Evolutionary conservation across 257 asterid species (phyloP).

Genomic region (Craterostigma plantagineum): DNA sequence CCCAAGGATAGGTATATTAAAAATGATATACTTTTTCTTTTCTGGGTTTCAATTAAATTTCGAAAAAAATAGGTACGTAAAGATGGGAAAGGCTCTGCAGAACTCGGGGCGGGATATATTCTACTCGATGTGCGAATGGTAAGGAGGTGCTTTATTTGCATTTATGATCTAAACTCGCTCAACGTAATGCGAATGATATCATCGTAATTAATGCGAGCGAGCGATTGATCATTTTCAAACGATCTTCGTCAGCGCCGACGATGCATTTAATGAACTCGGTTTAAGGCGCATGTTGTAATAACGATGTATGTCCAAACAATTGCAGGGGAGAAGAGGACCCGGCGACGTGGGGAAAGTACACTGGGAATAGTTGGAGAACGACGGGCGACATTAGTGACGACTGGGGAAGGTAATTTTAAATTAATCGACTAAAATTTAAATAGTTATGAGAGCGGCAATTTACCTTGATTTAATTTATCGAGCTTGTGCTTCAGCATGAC

Average conservation of each 20-base stretch:
- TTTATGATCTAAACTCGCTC: not conserved
- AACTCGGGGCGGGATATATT: constrained; percentile 81
- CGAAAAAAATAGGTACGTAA: constrained; percentile 32
- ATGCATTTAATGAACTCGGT: not conserved
- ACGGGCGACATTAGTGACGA: constrained; percentile 71
- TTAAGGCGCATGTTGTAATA: not conserved
- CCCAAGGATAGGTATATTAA: constrained; percentile 43
- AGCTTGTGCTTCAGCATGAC: constrained; percentile 33
- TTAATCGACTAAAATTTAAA: no score
- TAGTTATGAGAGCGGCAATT: no score
- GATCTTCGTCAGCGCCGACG: not conserved
- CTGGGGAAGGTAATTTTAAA: constrained; percentile 87
- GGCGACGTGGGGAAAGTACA: constrained; percentile 81
- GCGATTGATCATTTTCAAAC: not conserved
- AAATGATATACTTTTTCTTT: not conserved
- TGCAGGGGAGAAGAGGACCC: constrained; percentile 84
- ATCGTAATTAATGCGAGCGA: not conserved
- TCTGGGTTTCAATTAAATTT: not conserved
- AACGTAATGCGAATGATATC: no score
- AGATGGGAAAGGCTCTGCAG: constrained; percentile 64
- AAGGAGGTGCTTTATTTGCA: constrained; percentile 14
- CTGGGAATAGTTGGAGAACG: constrained; percentile 93
- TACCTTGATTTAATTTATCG: not conserved
- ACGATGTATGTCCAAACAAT: not conserved
- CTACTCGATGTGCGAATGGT: constrained; percentile 91